Evolutionary conservation across 2,329 filamentous ascomycete species (phyloP).

Genomic region (Penicillium glabrum): DNA sequence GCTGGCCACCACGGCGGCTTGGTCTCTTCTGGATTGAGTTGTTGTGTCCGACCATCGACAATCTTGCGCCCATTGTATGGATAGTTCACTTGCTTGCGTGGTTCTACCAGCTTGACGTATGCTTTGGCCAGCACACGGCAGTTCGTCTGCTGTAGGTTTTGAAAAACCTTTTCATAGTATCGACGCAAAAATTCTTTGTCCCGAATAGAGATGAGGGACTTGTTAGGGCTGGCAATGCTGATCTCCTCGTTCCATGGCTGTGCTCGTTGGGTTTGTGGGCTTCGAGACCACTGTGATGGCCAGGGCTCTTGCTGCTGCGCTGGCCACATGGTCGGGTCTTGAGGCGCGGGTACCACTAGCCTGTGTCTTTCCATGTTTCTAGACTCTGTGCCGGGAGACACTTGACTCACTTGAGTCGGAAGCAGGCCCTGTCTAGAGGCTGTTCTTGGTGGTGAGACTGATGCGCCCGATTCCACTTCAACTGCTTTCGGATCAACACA

Average conservation of each 20-base stretch:
- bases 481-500: constrained; percentile 3
- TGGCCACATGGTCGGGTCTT: constrained; percentile 14
- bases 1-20: constrained; percentile 37
- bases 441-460: neutral
- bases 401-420: constrained; percentile 4
- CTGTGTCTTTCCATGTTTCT: constrained; percentile 1
- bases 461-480: constrained; percentile 5
- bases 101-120: constrained; percentile 38
- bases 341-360: neutral
- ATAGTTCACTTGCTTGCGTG: constrained; percentile 37
- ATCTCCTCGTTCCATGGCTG: constrained; percentile 10
- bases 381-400: neutral
- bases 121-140: constrained; percentile 37
- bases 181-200: constrained; percentile 25
- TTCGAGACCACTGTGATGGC: constrained; percentile 2
- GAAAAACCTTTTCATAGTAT: constrained; percentile 36
- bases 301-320: constrained; percentile 4
- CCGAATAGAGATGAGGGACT: constrained; percentile 23
- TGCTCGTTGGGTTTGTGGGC: constrained; percentile 3
- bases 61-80: constrained; percentile 37
- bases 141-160: constrained; percentile 37
- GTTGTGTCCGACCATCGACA: constrained; percentile 31
- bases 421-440: neutral
- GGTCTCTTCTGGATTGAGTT: constrained; percentile 33
- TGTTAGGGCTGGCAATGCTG: constrained; percentile 25